A percentile compares a stretch with the other conserved stretches of the same genome.
Evolutionary conservation across 2,329 filamentous ascomycete genomes (phyloP).

Genomic region (Whalleya microplaca): DNA sequence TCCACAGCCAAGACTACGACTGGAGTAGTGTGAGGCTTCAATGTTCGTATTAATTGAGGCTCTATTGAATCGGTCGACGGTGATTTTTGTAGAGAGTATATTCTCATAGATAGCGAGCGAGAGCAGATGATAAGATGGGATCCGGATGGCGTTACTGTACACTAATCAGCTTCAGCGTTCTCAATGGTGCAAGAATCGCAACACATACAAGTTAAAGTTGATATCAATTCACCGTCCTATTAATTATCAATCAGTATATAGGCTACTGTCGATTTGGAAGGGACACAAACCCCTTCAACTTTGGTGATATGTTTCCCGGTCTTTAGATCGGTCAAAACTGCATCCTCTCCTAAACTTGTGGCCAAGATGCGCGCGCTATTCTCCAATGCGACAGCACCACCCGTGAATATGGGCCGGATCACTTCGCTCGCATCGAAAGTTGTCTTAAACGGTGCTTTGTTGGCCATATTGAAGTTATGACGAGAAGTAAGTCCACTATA

Average conservation of each 20-base stretch:
- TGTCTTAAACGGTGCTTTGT: slow-evolving; percentile 72
- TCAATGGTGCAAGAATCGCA: background rate
- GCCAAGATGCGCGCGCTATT: slow-evolving; percentile 80
- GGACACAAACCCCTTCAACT: slow-evolving; percentile 75
- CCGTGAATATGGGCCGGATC: slow-evolving; percentile 92
- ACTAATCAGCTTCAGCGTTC: slow-evolving; percentile 24
- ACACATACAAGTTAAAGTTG: slow-evolving; percentile 66
- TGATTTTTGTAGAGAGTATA: slow-evolving; percentile 73
- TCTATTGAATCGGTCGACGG: slow-evolving; percentile 62
- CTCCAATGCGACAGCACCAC: slow-evolving; percentile 84
- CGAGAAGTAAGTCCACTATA: background rate
- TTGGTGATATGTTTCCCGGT: slow-evolving; percentile 81
- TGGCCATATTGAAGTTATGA: slow-evolving; percentile 53
- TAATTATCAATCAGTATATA: slow-evolving; percentile 27
- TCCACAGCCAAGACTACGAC: slow-evolving; percentile 87
- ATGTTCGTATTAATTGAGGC: slow-evolving; percentile 71
- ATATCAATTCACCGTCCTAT: slow-evolving; percentile 79
- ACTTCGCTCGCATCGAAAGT: slow-evolving; percentile 85
- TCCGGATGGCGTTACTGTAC: slow-evolving; percentile 78
- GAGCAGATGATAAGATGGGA: slow-evolving; percentile 92
- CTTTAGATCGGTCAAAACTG: slow-evolving; percentile 79
- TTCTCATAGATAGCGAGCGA: slow-evolving; percentile 92
- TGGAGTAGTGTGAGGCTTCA: slow-evolving; percentile 89
- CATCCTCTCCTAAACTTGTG: slow-evolving; percentile 90
- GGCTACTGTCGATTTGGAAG: slow-evolving; percentile 8